phyloP scores from a whole-genome alignment of 164 flowering plant species.

The Echeveria elegans region DNA sequence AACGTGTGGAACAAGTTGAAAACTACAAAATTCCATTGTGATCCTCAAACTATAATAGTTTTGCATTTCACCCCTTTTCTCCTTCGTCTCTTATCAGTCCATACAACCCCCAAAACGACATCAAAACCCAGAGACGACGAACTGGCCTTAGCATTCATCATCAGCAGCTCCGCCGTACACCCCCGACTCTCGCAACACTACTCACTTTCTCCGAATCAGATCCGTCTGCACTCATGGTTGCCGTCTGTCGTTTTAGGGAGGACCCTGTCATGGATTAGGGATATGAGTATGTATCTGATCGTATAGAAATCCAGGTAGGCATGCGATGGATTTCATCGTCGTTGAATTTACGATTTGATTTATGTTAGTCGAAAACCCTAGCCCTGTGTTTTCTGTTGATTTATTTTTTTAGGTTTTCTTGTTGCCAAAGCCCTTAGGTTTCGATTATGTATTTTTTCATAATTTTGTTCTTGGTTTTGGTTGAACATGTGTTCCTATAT shows the following conservation, averaged over 20 bases:
- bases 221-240: neutral
- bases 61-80: neutral
- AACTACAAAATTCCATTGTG: neutral
- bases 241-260: neutral
- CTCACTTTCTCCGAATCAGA: neutral
- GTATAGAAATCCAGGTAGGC: slow-evolving; percentile 1
- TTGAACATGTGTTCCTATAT: too few relatives aligned
- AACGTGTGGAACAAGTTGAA: too few relatives aligned
- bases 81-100: neutral
- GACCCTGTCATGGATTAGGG: neutral
- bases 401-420: neutral
- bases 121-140: neutral
- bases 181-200: neutral
- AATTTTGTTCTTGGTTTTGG: too few relatives aligned
- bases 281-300: neutral
- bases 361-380: neutral
- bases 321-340: neutral
- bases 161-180: neutral
- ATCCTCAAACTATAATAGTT: neutral
- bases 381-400: neutral
- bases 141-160: neutral
- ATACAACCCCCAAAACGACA: neutral
- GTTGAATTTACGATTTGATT: neutral
- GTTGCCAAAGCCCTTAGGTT: neutral
- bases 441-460: too few relatives aligned